Evolutionary conservation across 192 early-diverging fungal species (phyloP).

Genomic region (Backusella tuberculispora): DNA sequence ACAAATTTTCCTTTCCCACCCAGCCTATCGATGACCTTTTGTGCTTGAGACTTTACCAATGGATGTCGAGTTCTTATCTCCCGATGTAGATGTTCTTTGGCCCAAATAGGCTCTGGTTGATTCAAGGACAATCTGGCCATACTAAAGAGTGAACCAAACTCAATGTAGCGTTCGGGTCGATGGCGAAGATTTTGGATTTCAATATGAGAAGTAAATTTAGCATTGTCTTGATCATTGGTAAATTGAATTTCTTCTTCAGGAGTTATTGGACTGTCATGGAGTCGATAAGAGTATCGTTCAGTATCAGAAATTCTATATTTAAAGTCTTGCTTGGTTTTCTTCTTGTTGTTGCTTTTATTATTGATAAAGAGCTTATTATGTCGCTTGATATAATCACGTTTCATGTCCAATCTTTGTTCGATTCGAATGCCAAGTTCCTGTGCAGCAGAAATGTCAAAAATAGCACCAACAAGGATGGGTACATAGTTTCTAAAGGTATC

Average conservation of each 20-base stretch:
- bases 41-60: conserved; percentile 34
- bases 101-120: conserved; percentile 24
- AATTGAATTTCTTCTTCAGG: neutral
- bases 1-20: conserved; percentile 35
- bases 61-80: conserved; percentile 34
- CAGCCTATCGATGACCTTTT: conserved; percentile 41
- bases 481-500: conserved; percentile 37
- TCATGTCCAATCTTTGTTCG: conserved; percentile 28
- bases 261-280: conserved; percentile 30
- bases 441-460: conserved; percentile 31
- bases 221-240: neutral
- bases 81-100: conserved; percentile 25
- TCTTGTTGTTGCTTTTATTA: conserved; percentile 38
- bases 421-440: conserved; percentile 25
- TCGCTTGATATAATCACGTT: conserved; percentile 40
- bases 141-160: conserved; percentile 54
- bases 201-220: conserved; percentile 4
- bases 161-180: conserved; percentile 44
- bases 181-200: conserved; percentile 37
- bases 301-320: conserved; percentile 34
- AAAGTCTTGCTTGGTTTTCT: too few relatives aligned
- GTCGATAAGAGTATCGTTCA: conserved; percentile 45
- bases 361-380: conserved; percentile 36
- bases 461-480: conserved; percentile 24
- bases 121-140: conserved; percentile 41